Conservation (phyloP, 164 flowering plant species). For the Macadamia tetraphylla region DNA sequence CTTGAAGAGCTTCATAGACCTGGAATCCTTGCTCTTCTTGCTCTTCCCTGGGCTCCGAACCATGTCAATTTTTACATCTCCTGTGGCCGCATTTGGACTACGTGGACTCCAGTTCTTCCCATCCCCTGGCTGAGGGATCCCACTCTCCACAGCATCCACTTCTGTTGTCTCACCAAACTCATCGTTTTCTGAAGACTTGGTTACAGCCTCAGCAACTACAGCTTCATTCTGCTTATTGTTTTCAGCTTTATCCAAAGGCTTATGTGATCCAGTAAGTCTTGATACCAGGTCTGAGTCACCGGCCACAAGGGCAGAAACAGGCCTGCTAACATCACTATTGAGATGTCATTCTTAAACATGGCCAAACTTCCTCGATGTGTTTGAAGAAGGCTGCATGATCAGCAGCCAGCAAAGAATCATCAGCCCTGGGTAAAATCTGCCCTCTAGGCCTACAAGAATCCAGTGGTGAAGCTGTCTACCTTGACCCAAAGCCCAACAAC, state of each 20-base stretch:
- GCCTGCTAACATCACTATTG: conserved; percentile 2
- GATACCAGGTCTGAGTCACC: conserved; percentile 29
- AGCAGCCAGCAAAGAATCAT: conserved; percentile 11
- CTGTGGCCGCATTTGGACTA: conserved; percentile 33
- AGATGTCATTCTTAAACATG: conserved; percentile 25
- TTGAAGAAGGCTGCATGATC: conserved; percentile 34
- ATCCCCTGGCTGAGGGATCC: conserved; percentile 28
- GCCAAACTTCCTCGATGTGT: conserved; percentile 28
- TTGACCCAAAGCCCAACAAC: conserved; percentile 24
- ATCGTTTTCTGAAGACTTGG: conserved; percentile 48
- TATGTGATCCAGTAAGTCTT: conserved; percentile 30
- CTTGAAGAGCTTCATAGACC: conserved; percentile 78
- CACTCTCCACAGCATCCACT: conserved; percentile 72
- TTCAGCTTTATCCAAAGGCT: conserved; percentile 42
- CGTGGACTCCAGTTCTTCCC: conserved; percentile 27
- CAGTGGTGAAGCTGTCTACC: conserved; percentile 27
- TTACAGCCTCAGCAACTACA: conserved; percentile 25
- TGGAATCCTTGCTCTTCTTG: conserved; percentile 67
- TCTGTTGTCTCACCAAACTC: conserved; percentile 87
- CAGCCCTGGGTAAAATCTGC: conserved; percentile 25
- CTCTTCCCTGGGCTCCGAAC: conserved; percentile 50
- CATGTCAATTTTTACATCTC: conserved; percentile 75
- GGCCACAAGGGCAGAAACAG: conserved; percentile 5
- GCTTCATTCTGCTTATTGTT: conserved; percentile 36
- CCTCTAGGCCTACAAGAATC: conserved; percentile 26